These are phyloP conservation scores for Cladophialophora psammophila DNA, from an alignment of 2,329 filamentous ascomycete species.

Conservation along the genomic window DNA sequence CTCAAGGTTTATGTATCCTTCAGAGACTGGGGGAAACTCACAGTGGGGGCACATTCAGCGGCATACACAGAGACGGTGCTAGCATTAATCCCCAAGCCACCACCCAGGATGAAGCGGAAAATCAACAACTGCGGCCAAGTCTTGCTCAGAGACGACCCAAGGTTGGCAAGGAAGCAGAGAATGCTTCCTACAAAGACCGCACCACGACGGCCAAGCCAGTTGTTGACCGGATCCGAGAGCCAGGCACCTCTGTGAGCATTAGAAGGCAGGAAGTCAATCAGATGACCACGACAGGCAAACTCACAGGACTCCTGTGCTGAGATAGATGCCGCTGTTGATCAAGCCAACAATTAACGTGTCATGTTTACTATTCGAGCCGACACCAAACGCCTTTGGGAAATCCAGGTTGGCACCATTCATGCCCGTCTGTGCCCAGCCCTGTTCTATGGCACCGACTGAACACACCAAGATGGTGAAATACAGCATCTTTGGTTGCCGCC, in stretches of 20 bases:
- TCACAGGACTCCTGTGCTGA: constrained; percentile 59
- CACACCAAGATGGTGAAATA: constrained; percentile 62
- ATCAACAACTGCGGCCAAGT: constrained; percentile 66
- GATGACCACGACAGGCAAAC: constrained; percentile 37
- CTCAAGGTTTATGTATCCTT: background rate
- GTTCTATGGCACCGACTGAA: constrained; percentile 61
- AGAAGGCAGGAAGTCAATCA: constrained; percentile 21
- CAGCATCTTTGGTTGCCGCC: constrained; percentile 57
- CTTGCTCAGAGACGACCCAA: constrained; percentile 65
- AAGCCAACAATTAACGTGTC: constrained; percentile 69
- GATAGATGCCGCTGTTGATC: constrained; percentile 66
- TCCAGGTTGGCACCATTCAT: constrained; percentile 62
- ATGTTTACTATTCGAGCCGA: constrained; percentile 50
- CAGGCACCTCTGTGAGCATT: constrained; percentile 62
- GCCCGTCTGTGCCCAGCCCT: constrained; percentile 62
- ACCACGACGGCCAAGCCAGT: constrained; percentile 72
- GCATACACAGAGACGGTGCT: constrained; percentile 58
- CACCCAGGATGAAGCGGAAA: constrained; percentile 57
- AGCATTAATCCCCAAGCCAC: constrained; percentile 48
- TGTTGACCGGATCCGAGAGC: constrained; percentile 75
- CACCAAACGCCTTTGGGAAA: constrained; percentile 58
- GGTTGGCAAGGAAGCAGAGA: constrained; percentile 57
- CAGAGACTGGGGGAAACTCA: background rate
- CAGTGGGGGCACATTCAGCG: constrained; percentile 57
- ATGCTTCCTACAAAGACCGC: constrained; percentile 69